phyloP scores from a whole-genome alignment of 768 basidiomycete species.

The Auriscalpium vulgare region DNA sequence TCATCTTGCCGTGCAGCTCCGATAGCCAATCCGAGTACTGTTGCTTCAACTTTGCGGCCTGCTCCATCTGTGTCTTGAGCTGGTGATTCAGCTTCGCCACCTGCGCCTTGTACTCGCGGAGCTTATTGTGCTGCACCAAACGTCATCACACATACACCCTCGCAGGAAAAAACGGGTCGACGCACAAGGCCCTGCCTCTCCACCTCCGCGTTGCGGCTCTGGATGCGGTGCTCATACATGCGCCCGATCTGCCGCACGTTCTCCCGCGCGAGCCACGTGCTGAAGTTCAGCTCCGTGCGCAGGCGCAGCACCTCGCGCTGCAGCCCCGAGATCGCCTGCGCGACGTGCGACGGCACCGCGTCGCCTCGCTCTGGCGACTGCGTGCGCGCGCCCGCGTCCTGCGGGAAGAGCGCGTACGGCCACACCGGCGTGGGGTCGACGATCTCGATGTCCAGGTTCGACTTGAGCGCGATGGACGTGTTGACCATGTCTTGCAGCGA shows the following conservation, averaged over 20 bases:
- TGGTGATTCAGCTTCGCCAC: slow-evolving; percentile 61
- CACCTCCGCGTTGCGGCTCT: slow-evolving; percentile 67
- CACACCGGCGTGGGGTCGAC: slow-evolving; percentile 44
- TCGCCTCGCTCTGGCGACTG: slow-evolving; percentile 5
- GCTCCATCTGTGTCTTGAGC: slow-evolving; percentile 63
- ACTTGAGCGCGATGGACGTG: slow-evolving; percentile 66
- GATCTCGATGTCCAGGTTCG: slow-evolving; percentile 57
- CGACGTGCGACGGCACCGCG: slow-evolving; percentile 33
- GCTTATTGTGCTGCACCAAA: slow-evolving; percentile 60
- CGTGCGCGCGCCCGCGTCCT: slow-evolving; percentile 20
- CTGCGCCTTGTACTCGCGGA: slow-evolving; percentile 67
- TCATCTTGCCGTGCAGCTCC: slow-evolving; percentile 71
- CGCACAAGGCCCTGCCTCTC: slow-evolving; percentile 77
- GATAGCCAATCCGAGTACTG: slow-evolving; percentile 81
- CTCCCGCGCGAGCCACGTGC: slow-evolving; percentile 75
- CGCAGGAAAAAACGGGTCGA: slow-evolving; percentile 4
- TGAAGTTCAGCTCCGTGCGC: slow-evolving; percentile 78
- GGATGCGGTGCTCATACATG: slow-evolving; percentile 63
- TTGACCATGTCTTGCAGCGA: slow-evolving; percentile 73
- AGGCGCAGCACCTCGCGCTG: slow-evolving; percentile 72
- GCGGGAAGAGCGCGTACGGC: slow-evolving; percentile 37
- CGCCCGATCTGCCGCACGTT: slow-evolving; percentile 79
- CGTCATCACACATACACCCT: not conserved
- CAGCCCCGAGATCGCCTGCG: slow-evolving; percentile 60
- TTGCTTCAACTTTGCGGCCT: slow-evolving; percentile 64